These are phyloP conservation scores for Perilla frutescens DNA, from an alignment of 257 asterid genomes.

Conservation along the genomic window DNA sequence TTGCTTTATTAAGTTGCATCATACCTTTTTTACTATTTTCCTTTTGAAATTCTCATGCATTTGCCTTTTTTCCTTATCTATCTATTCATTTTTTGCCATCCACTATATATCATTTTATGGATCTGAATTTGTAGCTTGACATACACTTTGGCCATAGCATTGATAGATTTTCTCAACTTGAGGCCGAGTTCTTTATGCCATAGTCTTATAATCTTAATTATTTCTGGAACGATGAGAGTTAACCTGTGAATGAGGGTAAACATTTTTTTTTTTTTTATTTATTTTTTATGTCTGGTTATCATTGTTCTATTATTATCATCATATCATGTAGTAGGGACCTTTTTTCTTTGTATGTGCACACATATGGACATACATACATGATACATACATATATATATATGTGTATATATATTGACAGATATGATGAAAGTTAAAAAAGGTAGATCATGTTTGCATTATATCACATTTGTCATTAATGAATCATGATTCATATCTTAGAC, in stretches of 20 bases:
- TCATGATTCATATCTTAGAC: constrained; percentile 13
- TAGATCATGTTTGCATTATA: constrained; percentile 3
- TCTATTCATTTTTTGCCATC: not conserved
- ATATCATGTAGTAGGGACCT: not conserved
- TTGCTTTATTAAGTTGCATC: constrained; percentile 33
- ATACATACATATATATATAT: not conserved
- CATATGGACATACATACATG: not conserved
- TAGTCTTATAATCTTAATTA: not conserved
- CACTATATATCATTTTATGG: constrained; percentile 3
- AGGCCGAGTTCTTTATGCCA: not conserved
- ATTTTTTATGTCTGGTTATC: no score
- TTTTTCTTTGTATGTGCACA: not conserved
- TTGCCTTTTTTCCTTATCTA: not conserved
- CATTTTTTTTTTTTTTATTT: constrained; percentile 4
- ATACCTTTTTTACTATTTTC: not conserved
- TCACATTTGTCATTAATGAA: not conserved
- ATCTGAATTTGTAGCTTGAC: not conserved
- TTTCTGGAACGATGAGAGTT: constrained; percentile 5
- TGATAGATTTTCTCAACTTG: not conserved
- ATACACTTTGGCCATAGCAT: not conserved
- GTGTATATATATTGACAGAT: not conserved
- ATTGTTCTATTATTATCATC: constrained; percentile 1
- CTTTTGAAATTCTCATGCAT: constrained; percentile 8
- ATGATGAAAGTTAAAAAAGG: not conserved
- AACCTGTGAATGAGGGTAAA: constrained; percentile 27